Evolutionary conservation across 2,329 filamentous ascomycete species (phyloP).

Genomic region (Diaporthe nobilis): DNA sequence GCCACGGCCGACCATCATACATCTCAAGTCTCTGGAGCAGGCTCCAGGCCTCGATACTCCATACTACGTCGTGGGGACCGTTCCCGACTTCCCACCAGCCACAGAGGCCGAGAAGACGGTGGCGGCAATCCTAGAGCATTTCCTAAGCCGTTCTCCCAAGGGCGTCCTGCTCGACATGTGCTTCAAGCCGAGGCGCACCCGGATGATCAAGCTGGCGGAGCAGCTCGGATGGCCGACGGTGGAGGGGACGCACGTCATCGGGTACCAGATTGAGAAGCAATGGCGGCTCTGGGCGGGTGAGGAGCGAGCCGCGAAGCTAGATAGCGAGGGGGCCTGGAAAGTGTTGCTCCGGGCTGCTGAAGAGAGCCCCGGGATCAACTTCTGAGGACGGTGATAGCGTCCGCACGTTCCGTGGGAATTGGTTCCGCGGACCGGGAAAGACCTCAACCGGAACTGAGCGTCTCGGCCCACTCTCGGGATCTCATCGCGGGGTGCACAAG

Average conservation of each 20-base stretch:
- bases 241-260: conserved; percentile 58
- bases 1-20: conserved; percentile 46
- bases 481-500: neutral
- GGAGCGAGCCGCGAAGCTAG: conserved; percentile 46
- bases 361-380: conserved; percentile 39
- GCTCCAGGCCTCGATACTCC: conserved; percentile 46
- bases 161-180: conserved; percentile 59
- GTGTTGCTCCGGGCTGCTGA: conserved; percentile 51
- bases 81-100: conserved; percentile 54
- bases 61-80: conserved; percentile 55
- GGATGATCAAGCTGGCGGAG: conserved; percentile 53
- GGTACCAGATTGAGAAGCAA: conserved; percentile 57
- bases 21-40: conserved; percentile 48
- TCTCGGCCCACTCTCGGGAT: neutral
- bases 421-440: neutral
- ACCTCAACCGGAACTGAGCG: neutral
- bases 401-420: neutral
- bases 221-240: conserved; percentile 53
- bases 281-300: conserved; percentile 55
- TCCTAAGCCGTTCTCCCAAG: conserved; percentile 47
- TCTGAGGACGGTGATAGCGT: neutral
- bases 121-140: conserved; percentile 46
- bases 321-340: conserved; percentile 50
- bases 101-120: conserved; percentile 49
- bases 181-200: conserved; percentile 56